A percentile compares a stretch with the other conserved stretches of the same genome.
Evolutionary conservation across 345 rosid species (phyloP).

Genomic region (Bruguiera gymnorhiza): DNA sequence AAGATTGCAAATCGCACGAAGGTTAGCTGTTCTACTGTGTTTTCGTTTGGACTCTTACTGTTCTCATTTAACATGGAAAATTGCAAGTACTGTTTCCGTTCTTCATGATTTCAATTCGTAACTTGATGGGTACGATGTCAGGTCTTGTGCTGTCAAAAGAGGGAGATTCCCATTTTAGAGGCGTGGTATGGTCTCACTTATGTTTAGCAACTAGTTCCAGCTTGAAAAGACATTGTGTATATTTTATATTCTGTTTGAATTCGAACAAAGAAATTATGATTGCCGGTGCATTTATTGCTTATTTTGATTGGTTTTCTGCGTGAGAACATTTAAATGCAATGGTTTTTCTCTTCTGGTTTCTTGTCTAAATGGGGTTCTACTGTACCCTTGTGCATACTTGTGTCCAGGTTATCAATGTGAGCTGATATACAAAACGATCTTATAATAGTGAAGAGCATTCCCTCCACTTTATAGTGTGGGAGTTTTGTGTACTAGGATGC

Average conservation of each 20-base stretch:
- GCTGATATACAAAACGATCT: too few relatives aligned
- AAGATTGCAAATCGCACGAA: constrained; percentile 15
- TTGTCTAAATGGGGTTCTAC: not conserved
- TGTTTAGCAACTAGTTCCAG: not conserved
- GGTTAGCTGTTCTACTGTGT: constrained; percentile 16
- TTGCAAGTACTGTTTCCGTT: not conserved
- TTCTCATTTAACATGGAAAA: not conserved
- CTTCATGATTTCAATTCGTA: not conserved
- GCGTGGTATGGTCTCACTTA: constrained; percentile 46
- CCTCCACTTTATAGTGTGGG: too few relatives aligned
- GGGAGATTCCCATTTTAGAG: constrained; percentile 45
- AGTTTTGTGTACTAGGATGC: too few relatives aligned
- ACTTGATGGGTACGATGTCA: constrained; percentile 16
- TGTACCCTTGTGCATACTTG: too few relatives aligned
- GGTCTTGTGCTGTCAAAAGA: constrained; percentile 56
- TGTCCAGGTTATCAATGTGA: too few relatives aligned
- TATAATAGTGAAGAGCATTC: too few relatives aligned
- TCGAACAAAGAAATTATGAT: too few relatives aligned
- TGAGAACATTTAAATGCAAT: not conserved
- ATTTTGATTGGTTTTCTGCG: not conserved
- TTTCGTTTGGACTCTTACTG: not conserved
- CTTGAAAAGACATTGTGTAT: too few relatives aligned
- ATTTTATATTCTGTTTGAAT: too few relatives aligned
- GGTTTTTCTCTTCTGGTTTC: not conserved
- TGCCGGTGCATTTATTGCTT: not conserved